These are phyloP conservation scores for Globisporangium acanthophoron DNA, from an alignment of 352 stramenopile species.

Conservation along the genomic window DNA sequence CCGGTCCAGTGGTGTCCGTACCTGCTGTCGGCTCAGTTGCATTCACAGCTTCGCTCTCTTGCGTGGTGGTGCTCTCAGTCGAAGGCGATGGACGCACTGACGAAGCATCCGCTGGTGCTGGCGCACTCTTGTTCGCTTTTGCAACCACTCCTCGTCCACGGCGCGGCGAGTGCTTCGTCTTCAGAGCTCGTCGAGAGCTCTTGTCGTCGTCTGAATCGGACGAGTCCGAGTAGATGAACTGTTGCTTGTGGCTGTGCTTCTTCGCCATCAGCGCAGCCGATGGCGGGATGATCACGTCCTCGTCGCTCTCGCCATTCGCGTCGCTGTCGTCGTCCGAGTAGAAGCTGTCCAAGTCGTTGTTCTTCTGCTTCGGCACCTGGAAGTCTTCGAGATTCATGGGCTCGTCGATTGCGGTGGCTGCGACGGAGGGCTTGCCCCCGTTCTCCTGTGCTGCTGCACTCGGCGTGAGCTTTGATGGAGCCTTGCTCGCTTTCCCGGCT, in stretches of 20 bases:
- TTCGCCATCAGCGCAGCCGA: slow-evolving; percentile 19
- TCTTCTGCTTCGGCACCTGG: slow-evolving; percentile 48
- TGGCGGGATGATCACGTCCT: slow-evolving; percentile 54
- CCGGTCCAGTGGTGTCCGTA: neutral
- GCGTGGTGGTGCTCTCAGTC: neutral
- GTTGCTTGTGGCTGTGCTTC: slow-evolving; percentile 53
- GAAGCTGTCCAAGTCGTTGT: slow-evolving; percentile 66
- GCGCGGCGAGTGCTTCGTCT: slow-evolving; percentile 1
- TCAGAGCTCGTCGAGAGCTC: slow-evolving; percentile 1
- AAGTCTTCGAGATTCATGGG: slow-evolving; percentile 73
- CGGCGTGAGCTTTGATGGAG: neutral
- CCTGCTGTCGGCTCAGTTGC: neutral
- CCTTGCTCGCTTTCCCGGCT: neutral
- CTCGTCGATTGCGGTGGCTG: slow-evolving; percentile 20
- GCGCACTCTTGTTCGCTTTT: neutral
- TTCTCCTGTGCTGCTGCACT: neutral
- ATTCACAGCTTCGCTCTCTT: neutral
- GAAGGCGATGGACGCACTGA: neutral
- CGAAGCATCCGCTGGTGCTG: neutral
- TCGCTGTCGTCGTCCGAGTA: slow-evolving; percentile 76
- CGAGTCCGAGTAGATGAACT: slow-evolving; percentile 66
- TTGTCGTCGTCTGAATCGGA: slow-evolving; percentile 32
- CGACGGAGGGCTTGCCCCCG: neutral
- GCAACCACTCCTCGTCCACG: neutral
- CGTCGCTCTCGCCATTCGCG: slow-evolving; percentile 25